Evolutionary conservation across 495 filamentous ascomycete species (phyloP).

Genomic region (Gamarada debralockiae): DNA sequence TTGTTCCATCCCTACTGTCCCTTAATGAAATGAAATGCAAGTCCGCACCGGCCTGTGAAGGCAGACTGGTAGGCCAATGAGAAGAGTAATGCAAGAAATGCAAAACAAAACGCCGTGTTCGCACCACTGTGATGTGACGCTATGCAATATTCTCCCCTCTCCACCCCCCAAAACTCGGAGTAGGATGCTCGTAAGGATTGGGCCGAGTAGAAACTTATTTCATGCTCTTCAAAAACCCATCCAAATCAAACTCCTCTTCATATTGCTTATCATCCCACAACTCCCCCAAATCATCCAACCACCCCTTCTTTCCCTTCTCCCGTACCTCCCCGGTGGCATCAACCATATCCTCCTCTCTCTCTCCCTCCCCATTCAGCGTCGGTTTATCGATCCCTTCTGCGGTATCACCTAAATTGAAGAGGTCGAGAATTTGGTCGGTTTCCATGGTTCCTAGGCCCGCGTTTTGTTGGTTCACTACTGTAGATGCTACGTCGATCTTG

Average conservation of each 20-base stretch:
- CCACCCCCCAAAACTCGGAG: too few species aligned
- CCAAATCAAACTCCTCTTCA: slow-evolving; percentile 93
- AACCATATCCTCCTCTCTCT: slow-evolving; percentile 77
- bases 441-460: slow-evolving; percentile 90
- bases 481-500: slow-evolving; percentile 98
- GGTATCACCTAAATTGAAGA: slow-evolving; percentile 88
- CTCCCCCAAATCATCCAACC: slow-evolving; percentile 89
- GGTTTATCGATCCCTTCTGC: slow-evolving; percentile 60
- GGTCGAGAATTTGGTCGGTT: slow-evolving; percentile 94
- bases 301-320: slow-evolving; percentile 92
- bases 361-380: slow-evolving; percentile 45
- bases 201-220: too few species aligned
- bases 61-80: too few species aligned
- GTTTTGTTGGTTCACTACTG: slow-evolving; percentile 98
- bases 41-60: too few species aligned
- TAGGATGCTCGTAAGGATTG: too few species aligned
- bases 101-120: too few species aligned
- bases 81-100: too few species aligned
- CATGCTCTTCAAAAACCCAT: slow-evolving; percentile 89
- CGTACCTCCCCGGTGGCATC: slow-evolving; percentile 89
- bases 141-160: too few species aligned
- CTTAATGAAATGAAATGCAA: too few species aligned
- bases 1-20: too few species aligned
- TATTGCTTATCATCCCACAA: slow-evolving; percentile 96
- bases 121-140: too few species aligned